Conservation (phyloP, 169 alveolate species). For the Amoebophrya sp. region DNA sequence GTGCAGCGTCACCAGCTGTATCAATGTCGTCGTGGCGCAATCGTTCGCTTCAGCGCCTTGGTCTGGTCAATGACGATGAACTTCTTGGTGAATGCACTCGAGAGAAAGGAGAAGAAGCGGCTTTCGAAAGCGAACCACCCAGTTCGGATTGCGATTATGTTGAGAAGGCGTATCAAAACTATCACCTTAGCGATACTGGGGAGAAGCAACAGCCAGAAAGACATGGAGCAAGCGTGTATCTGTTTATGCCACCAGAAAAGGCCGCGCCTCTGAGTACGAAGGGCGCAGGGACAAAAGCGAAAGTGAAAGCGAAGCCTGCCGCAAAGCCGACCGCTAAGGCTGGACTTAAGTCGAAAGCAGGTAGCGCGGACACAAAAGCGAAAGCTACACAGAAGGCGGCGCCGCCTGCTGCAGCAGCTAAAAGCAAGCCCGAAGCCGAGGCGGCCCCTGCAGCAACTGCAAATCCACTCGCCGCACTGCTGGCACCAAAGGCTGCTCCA, state of each 20-base stretch:
- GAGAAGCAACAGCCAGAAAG: not conserved
- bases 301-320: no score
- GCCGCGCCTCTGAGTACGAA: not conserved
- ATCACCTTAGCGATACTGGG: not conserved
- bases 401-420: not conserved
- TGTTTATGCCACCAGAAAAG: not conserved
- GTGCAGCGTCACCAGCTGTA: no score
- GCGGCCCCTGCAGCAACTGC: not conserved
- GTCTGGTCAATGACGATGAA: not conserved
- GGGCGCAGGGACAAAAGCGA: not conserved
- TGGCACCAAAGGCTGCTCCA: not conserved
- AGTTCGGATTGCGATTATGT: not conserved
- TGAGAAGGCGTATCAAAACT: not conserved
- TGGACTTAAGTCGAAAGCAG: no score
- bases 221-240: not conserved
- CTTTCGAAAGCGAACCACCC: not conserved
- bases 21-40: no score
- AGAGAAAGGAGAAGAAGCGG: not conserved
- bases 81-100: not conserved
- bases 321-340: no score
- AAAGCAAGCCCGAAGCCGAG: not conserved
- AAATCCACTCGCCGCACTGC: not conserved
- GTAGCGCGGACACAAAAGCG: not conserved
- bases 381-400: not conserved
- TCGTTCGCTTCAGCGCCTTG: no score